Evolutionary conservation across 164 flowering plant species (phyloP), one percentile per base, ranked within the genome.

Genomic region (Santalum album): DNA sequence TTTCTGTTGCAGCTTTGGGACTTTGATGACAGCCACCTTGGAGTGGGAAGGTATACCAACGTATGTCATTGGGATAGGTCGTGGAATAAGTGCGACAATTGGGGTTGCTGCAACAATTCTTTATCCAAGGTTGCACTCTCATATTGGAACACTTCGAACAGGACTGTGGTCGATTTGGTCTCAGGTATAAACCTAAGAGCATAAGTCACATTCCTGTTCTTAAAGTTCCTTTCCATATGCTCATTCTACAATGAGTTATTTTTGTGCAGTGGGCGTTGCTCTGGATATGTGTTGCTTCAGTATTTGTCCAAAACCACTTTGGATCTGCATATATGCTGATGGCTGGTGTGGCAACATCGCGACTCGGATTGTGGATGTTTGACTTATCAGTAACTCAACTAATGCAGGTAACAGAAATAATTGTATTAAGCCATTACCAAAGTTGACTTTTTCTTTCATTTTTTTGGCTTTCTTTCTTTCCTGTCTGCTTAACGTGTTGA

Each of bases 131-230:
- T 23, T 84, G 43, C 78, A 86, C 16, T 78, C 86, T 54, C 82
- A 56, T 7, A 73, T 86, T 35, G 77, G 68, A 46, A 78, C 83
- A 24, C 78, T 88, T 42, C 69, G 91, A 60, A 84, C 92, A 7
- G 96, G 96, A 59, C 74, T 88, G n/a, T 91, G 95, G 96, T 82
- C 96, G 22, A 79, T 86, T 49, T 87, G 98, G 98, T 79, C 72
- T 59, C 98, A 91, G 96, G 98, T 91, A 73, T 43, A n/a, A 32
- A 47, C 22, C 53, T 67, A 29, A 29, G 9, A 29, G 34, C 34
- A 29, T 29, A 29, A 3, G 34, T 29, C 34, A 9, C 34, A 3
- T 29, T 29, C 34, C n/a, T 25, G 14, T n/a, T 26, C 15, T 20
- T 9, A 27, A 7, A 16, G 20, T 60, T 44, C 6, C 4, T 35